Base-by-base conservation (phyloP, 805 yeast species). In the Saturnispora serradocipensis region DNA sequence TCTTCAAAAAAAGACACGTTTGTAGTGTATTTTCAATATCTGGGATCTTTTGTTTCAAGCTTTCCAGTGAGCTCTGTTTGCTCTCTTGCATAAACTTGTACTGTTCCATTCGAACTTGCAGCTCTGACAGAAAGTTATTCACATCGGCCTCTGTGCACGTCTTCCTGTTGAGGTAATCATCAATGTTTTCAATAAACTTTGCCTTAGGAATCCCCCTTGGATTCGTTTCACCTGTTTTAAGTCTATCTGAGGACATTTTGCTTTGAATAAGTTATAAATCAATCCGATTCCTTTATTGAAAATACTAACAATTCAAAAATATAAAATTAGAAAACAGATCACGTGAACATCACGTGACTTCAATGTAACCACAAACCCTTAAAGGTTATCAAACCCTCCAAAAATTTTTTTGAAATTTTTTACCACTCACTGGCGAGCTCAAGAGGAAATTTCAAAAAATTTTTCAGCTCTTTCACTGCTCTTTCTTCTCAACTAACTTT, bases 121-220 rank as follows among this genome's bases (percentile, higher is more conserved):
- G 83, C 59, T 85, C 77, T 46, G 75, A 73, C 71, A 91, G 78
- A 35, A 85, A 74, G 43, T 76, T 58, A 15, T 63, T 56, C 22
- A 67, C 66, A 52, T 67, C 70, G 18, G 65, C 66, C 43, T 64
- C 67, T 13, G 69, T 62, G 42, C 67, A 60, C 13, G 64, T 61
- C 45, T 62, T 63, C 9, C 62, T 60, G 50, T 81, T 84, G 56
- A 89, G 77, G 58, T 82, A 79, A 47, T 80, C 84, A 51, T 82
- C 93, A 9, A 90, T 93, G 52, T 81, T 80, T 56, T 86, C 95
- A 49, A 93, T 81, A 67, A 93, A 93, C 40, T 95, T 96, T 1
- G 99, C 99, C 63, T 87, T 86, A 6, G 99, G 99, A 52, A 93
- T 93, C 3, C 99, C 99, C 57, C 98, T 77, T 9, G 97, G 93